Evolutionary conservation across 2,329 filamentous ascomycete species (phyloP).

Genomic region (Endoconidiophora laricicola): DNA sequence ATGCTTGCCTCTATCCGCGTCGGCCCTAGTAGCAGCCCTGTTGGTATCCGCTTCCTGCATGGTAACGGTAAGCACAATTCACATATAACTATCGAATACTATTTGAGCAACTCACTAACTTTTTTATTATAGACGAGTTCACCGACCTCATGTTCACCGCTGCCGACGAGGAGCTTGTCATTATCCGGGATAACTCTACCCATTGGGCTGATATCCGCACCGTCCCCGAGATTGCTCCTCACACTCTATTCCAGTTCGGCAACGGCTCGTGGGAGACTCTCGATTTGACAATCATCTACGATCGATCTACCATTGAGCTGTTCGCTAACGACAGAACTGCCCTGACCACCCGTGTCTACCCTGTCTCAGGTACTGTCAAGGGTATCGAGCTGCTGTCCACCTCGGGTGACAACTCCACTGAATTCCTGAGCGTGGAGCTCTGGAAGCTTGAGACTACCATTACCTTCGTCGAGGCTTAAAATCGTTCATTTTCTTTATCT

Average conservation of each 20-base stretch:
- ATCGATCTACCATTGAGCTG: slow-evolving; percentile 15
- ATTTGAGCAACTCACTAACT: not conserved
- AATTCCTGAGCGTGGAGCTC: slow-evolving; percentile 8
- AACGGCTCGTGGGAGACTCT: slow-evolving; percentile 14
- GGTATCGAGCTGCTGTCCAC: slow-evolving; percentile 14
- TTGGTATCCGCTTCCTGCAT: slow-evolving; percentile 10
- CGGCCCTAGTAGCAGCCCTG: slow-evolving; percentile 1
- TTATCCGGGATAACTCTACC: slow-evolving; percentile 14
- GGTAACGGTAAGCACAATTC: slow-evolving; percentile 8
- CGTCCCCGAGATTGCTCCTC: slow-evolving; percentile 10
- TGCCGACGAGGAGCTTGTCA: slow-evolving; percentile 11
- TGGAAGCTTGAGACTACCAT: slow-evolving; percentile 7
- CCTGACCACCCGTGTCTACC: slow-evolving; percentile 16
- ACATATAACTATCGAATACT: not conserved
- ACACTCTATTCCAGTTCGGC: slow-evolving; percentile 10
- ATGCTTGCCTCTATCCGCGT: slow-evolving; percentile 4
- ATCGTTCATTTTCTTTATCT: not conserved
- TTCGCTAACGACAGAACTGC: slow-evolving; percentile 16
- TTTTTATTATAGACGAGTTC: slow-evolving; percentile 7
- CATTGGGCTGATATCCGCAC: slow-evolving; percentile 8
- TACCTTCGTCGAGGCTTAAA: slow-evolving; percentile 2
- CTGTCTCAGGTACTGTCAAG: slow-evolving; percentile 12
- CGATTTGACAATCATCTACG: slow-evolving; percentile 14
- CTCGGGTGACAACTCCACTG: not conserved
- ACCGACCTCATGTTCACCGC: slow-evolving; percentile 15